phyloP scores from a whole-genome alignment of 768 basidiomycete species.

The Agrocybe pediades region DNA sequence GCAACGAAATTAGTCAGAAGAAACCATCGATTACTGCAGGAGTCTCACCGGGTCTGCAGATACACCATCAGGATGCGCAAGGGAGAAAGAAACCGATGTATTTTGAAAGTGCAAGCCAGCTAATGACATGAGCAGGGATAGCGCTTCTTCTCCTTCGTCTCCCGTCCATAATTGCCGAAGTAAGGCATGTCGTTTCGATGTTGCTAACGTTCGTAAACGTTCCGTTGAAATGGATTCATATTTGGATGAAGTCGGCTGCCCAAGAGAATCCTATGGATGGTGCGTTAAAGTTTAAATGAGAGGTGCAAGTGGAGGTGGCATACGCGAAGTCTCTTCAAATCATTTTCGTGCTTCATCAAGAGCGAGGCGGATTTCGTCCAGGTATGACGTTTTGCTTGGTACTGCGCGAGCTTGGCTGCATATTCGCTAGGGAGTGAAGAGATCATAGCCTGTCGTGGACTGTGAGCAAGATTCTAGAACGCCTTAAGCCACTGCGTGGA shows the following conservation, averaged over 20 bases:
- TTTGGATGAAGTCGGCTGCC: conserved; percentile 12
- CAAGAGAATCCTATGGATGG: conserved; percentile 1
- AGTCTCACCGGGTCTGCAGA: background rate
- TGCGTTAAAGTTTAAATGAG: background rate
- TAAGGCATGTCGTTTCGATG: conserved; percentile 31
- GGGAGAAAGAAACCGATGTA: background rate
- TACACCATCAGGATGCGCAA: background rate
- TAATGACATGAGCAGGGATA: conserved; percentile 30
- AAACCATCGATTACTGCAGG: background rate
- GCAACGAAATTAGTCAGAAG: background rate
- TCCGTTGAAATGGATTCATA: conserved; percentile 27
- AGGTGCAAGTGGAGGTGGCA: background rate
- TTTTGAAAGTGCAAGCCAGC: conserved; percentile 22
- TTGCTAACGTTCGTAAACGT: conserved; percentile 30
- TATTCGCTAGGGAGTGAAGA: conserved; percentile 36
- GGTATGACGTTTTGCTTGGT: conserved; percentile 28
- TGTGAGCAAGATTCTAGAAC: background rate
- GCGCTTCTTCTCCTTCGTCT: conserved; percentile 20
- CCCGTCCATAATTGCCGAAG: conserved; percentile 26
- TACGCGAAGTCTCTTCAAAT: conserved; percentile 31
- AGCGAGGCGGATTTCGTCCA: conserved; percentile 40
- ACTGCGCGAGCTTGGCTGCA: conserved; percentile 29
- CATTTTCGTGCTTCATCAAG: conserved; percentile 32
- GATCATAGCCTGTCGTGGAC: conserved; percentile 24
- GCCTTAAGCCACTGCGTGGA: background rate